Conservation (phyloP, 2,329 filamentous ascomycete species). For the Penicillium hordei region DNA sequence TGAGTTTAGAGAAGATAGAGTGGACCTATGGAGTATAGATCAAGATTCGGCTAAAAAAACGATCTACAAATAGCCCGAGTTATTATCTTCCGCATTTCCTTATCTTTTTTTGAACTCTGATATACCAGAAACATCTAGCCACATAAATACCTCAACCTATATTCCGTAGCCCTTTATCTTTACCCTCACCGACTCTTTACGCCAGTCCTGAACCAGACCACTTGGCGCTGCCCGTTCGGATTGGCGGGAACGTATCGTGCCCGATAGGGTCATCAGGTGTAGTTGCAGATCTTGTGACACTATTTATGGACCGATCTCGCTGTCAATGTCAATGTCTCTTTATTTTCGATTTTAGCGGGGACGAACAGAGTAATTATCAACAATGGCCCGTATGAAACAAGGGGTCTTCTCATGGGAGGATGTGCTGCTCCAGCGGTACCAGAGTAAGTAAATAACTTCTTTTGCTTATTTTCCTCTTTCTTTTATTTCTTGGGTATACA, state of each 20-base stretch:
- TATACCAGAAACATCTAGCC: background rate
- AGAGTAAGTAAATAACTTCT: slow-evolving; percentile 30
- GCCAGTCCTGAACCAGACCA: slow-evolving; percentile 3
- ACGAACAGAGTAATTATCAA: background rate
- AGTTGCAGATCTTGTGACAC: background rate
- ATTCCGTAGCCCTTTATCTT: background rate
- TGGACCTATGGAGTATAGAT: background rate
- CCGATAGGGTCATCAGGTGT: slow-evolving; percentile 15
- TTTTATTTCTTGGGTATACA: background rate
- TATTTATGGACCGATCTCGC: background rate
- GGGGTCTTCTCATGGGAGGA: slow-evolving; percentile 45
- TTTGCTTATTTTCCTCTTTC: background rate
- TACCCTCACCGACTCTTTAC: slow-evolving; percentile 4
- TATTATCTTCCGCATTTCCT: background rate
- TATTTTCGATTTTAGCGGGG: background rate
- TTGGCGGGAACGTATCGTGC: slow-evolving; percentile 14
- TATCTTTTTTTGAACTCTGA: background rate
- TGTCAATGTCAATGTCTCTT: background rate
- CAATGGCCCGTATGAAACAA: slow-evolving; percentile 38
- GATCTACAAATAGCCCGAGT: background rate
- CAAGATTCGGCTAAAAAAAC: background rate
- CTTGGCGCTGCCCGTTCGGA: slow-evolving; percentile 8
- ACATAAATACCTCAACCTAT: background rate
- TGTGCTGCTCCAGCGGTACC: slow-evolving; percentile 41
- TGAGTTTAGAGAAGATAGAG: background rate